Base-by-base conservation (phyloP, 176 grass and related monocot species). In the Juncus inflexus region DNA sequence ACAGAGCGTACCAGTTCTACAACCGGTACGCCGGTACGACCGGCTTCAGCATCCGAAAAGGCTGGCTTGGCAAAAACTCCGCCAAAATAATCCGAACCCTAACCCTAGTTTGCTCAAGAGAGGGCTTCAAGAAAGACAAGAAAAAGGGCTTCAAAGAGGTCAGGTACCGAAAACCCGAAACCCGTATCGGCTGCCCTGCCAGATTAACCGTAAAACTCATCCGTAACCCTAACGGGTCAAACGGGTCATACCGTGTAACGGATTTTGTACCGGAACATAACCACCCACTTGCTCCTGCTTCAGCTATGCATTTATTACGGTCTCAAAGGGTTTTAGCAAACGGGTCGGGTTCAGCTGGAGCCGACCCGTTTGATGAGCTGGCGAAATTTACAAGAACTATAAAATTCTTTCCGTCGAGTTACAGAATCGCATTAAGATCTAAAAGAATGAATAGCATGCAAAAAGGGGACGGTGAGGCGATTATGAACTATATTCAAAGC, bases 51-150 rank as follows among this genome's bases (percentile, higher is more conserved):
- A 28, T 89, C 40, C 42, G 77, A 15, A 89, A 83, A 52, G 52
- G 73, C 41, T 80, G 77, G 80, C 60, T 74, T 43, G 77, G 79
- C 55, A 74, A 70, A 61, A 80, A 73, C 14, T 69, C 68, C n/a
- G 61, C 64, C 10, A 80, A 70, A 28, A 59, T 78, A 70, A 83
- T 68, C 37, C 14, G 59, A 70, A 77, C 73, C 16, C 72, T 70
- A 65, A 82, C 77, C 8, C 67, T 69, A 55, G 84, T 86, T 69
- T 86, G 84, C 63, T 86, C 84, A 42, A 76, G 75, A 47, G 68
- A 86, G 54, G 84, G 84, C 9, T 82, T 86, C 45, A 71, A 77
- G 50, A 83, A 78, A 56, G 64, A 78, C 38, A 77, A 28, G 19
- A 77, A 74, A 75, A 77, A 57, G 74, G 79, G 42, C 47, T 70